These are phyloP conservation scores for Phoma sp. DNA, from an alignment of 2,329 filamentous ascomycete genomes.

Conservation along the genomic window DNA sequence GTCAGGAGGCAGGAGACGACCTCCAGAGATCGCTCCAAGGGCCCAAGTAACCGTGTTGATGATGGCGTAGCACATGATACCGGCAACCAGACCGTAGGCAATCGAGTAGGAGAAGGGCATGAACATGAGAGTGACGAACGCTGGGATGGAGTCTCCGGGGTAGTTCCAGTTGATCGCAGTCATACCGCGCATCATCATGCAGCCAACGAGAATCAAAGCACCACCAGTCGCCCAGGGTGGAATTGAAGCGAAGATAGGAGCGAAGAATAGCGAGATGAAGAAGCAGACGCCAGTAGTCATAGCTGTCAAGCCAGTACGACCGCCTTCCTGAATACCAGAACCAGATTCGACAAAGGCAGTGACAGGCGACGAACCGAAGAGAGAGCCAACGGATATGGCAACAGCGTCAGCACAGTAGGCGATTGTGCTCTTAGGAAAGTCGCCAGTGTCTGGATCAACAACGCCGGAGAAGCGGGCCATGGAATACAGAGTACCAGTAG, in stretches of 20 bases:
- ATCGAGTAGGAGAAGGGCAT: slow-evolving; percentile 94
- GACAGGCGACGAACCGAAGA: slow-evolving; percentile 80
- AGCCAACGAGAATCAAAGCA: slow-evolving; percentile 83
- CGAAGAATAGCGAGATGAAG: slow-evolving; percentile 81
- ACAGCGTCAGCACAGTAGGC: slow-evolving; percentile 85
- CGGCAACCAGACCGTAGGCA: slow-evolving; percentile 82
- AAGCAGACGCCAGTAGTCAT: slow-evolving; percentile 82
- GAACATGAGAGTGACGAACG: slow-evolving; percentile 80
- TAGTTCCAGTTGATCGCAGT: slow-evolving; percentile 86
- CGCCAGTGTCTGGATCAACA: slow-evolving; percentile 80
- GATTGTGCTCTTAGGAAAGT: slow-evolving; percentile 85
- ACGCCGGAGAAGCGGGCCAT: slow-evolving; percentile 86
- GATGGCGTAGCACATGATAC: slow-evolving; percentile 76
- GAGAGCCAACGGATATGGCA: slow-evolving; percentile 78
- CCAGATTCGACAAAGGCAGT: slow-evolving; percentile 88
- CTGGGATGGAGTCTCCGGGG: slow-evolving; percentile 80
- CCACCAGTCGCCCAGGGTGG: slow-evolving; percentile 89
- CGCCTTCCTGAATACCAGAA: slow-evolving; percentile 86
- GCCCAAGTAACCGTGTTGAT: slow-evolving; percentile 72
- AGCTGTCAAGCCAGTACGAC: slow-evolving; percentile 80
- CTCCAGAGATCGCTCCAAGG: slow-evolving; percentile 24
- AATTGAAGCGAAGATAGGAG: slow-evolving; percentile 87
- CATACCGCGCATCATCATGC: slow-evolving; percentile 81
- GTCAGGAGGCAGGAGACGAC: slow-evolving; percentile 30
- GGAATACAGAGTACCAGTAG: slow-evolving; percentile 82